Base-by-base conservation (phyloP, 768 basidiomycete genomes). In the Phylloporus arenicola region DNA sequence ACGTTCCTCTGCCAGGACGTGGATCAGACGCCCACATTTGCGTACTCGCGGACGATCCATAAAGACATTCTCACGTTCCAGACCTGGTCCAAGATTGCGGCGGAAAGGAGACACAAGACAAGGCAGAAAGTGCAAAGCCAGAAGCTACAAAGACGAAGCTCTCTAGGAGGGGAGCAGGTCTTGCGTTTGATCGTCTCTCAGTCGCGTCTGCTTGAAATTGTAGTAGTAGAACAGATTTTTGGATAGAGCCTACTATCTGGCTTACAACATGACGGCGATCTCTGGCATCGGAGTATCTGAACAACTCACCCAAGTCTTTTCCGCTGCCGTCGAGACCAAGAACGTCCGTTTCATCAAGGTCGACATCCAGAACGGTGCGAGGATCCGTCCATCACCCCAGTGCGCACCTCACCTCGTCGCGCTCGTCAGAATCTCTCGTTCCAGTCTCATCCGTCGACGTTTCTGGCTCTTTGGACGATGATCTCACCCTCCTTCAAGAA, bases 1-100 rank as follows among this genome's bases (percentile, higher is more conserved):
- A 93, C 91, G 0, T 98, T 98, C 70, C 73, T 98, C 6, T 98
- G 95, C 63, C 90, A 92, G 60, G 96, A 99, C 64, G 76, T 80
- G 8, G 83, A 86, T 37, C 80, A 87, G 47, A 96, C 93, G 0
- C 96, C 96, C 3, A 85, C 95, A 1, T 98, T 98, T 64, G 77
- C 84, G 1, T 79, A 77, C 59, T 72, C 75, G 8, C 79, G 82
- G 45, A 81, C 80, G 52, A 65, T 75, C 17, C 68, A 70, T 43
- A 79, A 86, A 16, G 92, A 88, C 1, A 88, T 97, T 34, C 71
- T 95, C 17, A 89, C 92, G 2, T 83, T 93, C 60, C 75, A 77
- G 45, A 72, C 68, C 38, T 61, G 73, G 29, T 63, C 70, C 3
- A 72, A 72, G 44, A 70, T 70, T 37, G 65, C 59, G 34, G 72